phyloP scores from a whole-genome alignment of 139 green algal species.

The Chlorella sp. region DNA sequence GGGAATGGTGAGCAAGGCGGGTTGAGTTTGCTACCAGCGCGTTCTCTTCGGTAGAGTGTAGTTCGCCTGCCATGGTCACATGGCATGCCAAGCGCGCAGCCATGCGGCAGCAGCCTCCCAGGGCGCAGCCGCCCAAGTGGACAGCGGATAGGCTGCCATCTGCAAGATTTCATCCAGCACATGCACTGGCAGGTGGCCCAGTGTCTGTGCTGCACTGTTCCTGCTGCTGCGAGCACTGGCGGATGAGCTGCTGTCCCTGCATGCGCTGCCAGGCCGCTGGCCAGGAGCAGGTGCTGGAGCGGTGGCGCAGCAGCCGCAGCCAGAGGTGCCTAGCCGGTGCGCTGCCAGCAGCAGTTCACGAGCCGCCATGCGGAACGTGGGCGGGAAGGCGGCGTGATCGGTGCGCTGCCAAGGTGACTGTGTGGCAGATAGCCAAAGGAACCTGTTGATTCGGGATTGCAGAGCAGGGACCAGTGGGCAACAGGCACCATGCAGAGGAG shows the following conservation, averaged over 20 bases:
- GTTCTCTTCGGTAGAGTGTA: too few species aligned
- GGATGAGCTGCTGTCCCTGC: not conserved
- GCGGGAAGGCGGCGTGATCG: not conserved
- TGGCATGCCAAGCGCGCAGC: not conserved
- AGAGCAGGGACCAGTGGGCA: not conserved
- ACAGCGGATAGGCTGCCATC: slow-evolving; percentile 17
- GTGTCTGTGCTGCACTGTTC: too few species aligned
- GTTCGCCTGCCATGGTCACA: too few species aligned
- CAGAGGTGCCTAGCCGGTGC: not conserved
- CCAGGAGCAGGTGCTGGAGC: not conserved
- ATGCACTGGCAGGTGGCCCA: not conserved
- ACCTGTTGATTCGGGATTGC: not conserved
- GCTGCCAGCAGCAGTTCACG: slow-evolving; percentile 11
- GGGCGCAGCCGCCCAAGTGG: not conserved
- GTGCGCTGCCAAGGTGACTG: not conserved
- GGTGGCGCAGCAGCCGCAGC: not conserved
- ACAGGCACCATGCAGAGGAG: not conserved
- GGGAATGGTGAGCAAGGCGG: too few species aligned
- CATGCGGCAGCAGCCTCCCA: not conserved
- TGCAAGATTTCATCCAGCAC: not conserved
- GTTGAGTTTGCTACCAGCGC: too few species aligned
- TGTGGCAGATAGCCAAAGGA: not conserved
- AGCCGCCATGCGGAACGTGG: not conserved
- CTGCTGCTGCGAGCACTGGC: not conserved
- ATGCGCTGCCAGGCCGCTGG: too few species aligned